Base-by-base conservation (phyloP, 2,329 filamentous ascomycete genomes). In the Chrysoporthe cubensis region DNA sequence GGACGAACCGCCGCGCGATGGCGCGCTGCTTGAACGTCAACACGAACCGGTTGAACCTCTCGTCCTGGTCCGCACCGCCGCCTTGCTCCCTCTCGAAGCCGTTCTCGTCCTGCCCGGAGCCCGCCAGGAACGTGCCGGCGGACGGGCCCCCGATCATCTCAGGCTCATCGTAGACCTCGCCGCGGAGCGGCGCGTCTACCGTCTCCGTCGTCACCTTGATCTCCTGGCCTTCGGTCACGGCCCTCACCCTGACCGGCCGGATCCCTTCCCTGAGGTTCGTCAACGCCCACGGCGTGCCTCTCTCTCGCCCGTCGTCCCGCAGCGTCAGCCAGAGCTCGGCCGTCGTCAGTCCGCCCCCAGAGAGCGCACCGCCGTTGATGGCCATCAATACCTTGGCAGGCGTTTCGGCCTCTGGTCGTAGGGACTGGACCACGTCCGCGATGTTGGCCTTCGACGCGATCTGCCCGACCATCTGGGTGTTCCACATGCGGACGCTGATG, bases 1-100 rank as follows among this genome's bases (percentile, higher is more conserved):
- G 76, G 42, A 82, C 81, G 70, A 86, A 86, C 65, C 83, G 79
- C 65, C 80, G 81, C 26, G 87, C 87, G 69, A 87, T 86, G 11
- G 79, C 78, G 62, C 82, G 78, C n/a, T 85, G 84, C 16, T 80
- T 74, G 69, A 91, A 89, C 4, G 84, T 81, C 32, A 90, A 72
- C 16, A 90, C 78, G 78, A 87, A 87, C 52, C 84, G 78, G 46
- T 74, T 72, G 65, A 76, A 81, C 73, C 78, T 80, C 67, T 77
- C 72, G 50, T 78, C 74, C 67, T 76, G 74, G 74, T 77, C 77
- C 9, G 73, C 71, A 71, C 63, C 68, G n/a, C 63, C 72, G 21
- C 57, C 32, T 26, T 26, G 26, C n/a, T 48, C 58, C 66, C 66
- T n/a, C 58, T 43, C 50, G 34, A 4, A 16, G 16, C 13, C 54